Evolutionary conservation across 768 basidiomycete species (phyloP).

Genomic region (Tephrocybe sp.): DNA sequence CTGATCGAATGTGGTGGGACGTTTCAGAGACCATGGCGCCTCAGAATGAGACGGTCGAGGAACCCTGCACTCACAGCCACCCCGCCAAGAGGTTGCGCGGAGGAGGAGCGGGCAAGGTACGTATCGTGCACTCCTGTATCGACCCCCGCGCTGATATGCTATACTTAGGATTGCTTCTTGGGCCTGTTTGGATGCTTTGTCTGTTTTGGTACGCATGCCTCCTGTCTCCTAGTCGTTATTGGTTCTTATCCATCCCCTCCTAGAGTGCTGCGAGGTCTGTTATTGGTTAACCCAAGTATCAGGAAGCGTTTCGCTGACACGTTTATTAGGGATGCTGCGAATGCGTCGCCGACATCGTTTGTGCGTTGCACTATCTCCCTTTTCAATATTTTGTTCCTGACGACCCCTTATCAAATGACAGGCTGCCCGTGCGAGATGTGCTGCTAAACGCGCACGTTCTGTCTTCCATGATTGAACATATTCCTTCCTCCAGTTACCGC

Average conservation of each 20-base stretch:
- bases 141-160: neutral
- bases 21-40: neutral
- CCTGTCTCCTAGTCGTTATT: neutral
- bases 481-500: neutral
- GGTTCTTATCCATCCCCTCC: neutral
- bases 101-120: constrained; percentile 68
- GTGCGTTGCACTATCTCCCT: constrained; percentile 38
- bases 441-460: constrained; percentile 39
- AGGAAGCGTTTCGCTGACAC: neutral
- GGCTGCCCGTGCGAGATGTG: constrained; percentile 84
- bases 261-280: constrained; percentile 73
- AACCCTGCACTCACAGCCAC: constrained; percentile 22
- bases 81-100: constrained; percentile 63
- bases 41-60: constrained; percentile 3
- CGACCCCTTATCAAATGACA: constrained; percentile 23
- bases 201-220: constrained; percentile 58
- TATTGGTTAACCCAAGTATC: neutral
- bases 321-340: constrained; percentile 64
- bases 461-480: neutral
- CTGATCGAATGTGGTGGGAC: too few species aligned
- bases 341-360: constrained; percentile 67
- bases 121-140: neutral
- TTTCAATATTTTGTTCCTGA: neutral
- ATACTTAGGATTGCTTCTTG: constrained; percentile 65
- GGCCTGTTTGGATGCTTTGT: constrained; percentile 65